Base-by-base conservation (phyloP, 345 rosid species). In the Hypericum perforatum region DNA sequence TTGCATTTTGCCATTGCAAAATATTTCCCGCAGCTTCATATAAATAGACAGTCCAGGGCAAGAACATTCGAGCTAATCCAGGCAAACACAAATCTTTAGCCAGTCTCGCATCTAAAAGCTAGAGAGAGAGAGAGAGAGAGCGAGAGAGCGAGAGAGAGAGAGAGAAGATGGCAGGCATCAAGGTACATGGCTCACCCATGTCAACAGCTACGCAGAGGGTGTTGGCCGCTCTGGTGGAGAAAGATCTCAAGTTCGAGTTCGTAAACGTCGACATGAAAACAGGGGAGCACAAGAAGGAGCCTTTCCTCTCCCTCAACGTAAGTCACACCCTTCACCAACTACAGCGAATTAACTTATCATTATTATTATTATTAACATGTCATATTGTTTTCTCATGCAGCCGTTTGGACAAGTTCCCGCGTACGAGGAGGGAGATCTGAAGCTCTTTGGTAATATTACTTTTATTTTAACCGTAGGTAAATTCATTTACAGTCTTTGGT, bases 241-340 rank as follows among this genome's bases (percentile, higher is more conserved):
- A 85, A 54, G 80, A 63, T 0, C 50, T 80, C 7, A 79, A 72
- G 0, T 88, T 77, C 49, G 80, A 80, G 64, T 42, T 88, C 2
- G 60, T 77, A 58, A 50, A 45, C 5, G 74, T 88, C 7, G 63
- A 85, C 56, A 22, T 82, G 83, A 37, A 6, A 14, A 58, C 72
- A 6, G 82, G 82, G 8, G 88, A 76, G 40, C 96, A 85, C 66
- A 88, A 88, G 59, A 58, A 62, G 32, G 78, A 80, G 22, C 58
- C 79, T 29, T 73, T 29, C 65, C 38, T 82, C n/a, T 53, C 81
- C 70, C 77, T 75, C 63, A 87, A 82, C 60, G 94, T 87, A 64
- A 51, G 66, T 37, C 0, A 15, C 37, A 10, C 50, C 50, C 14
- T 10, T 13, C 39, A 7, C 4, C 22, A 4, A 9, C 12, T 57